Base-by-base conservation (phyloP, 768 basidiomycete genomes). In the Imleria badia region DNA sequence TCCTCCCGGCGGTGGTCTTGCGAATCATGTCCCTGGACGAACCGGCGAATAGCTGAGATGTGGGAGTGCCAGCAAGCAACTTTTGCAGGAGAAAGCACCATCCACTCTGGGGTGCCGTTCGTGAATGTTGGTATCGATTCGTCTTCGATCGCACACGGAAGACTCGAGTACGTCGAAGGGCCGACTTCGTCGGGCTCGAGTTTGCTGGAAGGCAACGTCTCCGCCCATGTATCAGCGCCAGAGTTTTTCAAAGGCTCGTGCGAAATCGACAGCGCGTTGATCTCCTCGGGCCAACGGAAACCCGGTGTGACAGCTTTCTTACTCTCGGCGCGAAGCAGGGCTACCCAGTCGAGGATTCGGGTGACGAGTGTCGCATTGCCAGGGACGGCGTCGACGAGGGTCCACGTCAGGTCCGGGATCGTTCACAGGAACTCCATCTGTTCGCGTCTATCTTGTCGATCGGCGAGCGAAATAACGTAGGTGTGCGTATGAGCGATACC, bases 21-120 rank as follows among this genome's bases (percentile, higher is more conserved):
- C 34, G n/a, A 55, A 44, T 51, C 64, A 48, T 54, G 74, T 72
- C 41, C 69, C 11, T 65, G 60, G 13, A 73, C 65, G 33, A 86
- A 74, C 4, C 56, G 70, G 20, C 73, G 77, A 30, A 89, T 78
- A 34, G 78, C 74, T 30, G 72, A 75, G 12, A 83, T 56, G 65
- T 90, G 88, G 1, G 87, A 89, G 61, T 83, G 73, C 86, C 86
- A 89, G 68, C 86, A 89, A 12, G 87, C 86, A 34, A 89, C 66
- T 49, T 85, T 81, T 17, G 78, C 77, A 26, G 76, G 72, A 1
- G 84, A 83, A 45, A 91, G 79, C 30, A 82, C 56, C 65, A 75
- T 73, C 66, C 82, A 75, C 22, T 74, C 70, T 3, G 79, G 79
- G 8, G 81, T 64, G 1, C 58, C 58, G 14, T 72, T 60, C 35